These are phyloP conservation scores for Diaporthe ilicicola DNA, from an alignment of 2,329 filamentous ascomycete genomes.

Conservation along the genomic window DNA sequence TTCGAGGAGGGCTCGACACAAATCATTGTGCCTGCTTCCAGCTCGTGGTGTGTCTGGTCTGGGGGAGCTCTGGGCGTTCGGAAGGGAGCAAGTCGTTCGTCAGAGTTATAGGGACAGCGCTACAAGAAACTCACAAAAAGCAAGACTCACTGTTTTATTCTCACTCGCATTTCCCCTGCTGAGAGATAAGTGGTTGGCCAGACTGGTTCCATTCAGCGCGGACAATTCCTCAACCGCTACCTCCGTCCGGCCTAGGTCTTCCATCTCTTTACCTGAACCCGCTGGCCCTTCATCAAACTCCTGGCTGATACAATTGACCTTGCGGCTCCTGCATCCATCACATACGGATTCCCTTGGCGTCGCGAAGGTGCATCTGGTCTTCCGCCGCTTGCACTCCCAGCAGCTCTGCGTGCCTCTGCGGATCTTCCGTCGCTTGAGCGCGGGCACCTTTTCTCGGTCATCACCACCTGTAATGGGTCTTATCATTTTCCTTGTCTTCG, in stretches of 20 bases:
- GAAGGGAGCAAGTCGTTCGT: neutral
- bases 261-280: constrained; percentile 35
- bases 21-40: neutral
- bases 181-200: neutral
- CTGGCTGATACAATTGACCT: constrained; percentile 54
- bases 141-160: neutral
- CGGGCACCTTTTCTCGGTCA: neutral
- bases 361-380: constrained; percentile 56
- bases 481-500: neutral
- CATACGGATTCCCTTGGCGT: constrained; percentile 49
- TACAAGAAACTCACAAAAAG: neutral
- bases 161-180: neutral
- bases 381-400: constrained; percentile 65
- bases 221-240: constrained; percentile 44
- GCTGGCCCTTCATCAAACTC: constrained; percentile 48
- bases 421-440: constrained; percentile 45
- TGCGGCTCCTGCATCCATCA: constrained; percentile 51
- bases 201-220: constrained; percentile 22
- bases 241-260: constrained; percentile 48
- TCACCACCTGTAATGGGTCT: too few species aligned
- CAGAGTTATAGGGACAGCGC: neutral
- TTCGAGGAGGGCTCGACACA: constrained; percentile 40
- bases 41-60: neutral
- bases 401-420: constrained; percentile 64
- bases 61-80: neutral